Evolutionary conservation across 345 rosid genomes (phyloP), one percentile per base, ranked within the genome.

Genomic region (Moricandia moricandioides): DNA sequence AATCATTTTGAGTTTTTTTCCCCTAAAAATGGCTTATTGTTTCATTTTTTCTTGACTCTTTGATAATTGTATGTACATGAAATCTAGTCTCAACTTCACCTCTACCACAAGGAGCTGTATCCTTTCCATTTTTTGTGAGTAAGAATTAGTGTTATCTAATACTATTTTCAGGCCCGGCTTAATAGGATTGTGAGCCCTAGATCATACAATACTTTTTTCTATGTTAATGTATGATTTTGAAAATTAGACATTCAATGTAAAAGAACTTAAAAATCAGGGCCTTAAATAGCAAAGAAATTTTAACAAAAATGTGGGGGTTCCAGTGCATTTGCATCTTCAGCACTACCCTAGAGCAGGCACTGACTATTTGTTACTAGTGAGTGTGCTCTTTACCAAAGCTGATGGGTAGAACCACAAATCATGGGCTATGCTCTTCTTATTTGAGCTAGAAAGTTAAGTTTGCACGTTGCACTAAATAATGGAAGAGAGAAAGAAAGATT

Each of bases 391-490:
- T 2, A 21, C 1, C 24, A 21, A 21, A 21, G 51, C 51, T 43
- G 51, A 18, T 21, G 58, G 77, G 59, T 66, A 43, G 66, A 57
- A 49, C 66, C 71, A 57, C 27, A 74, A 21, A 21, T 21, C 24
- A 12, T 29, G 24, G 33, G 29, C 17, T 35, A 8, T 33, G 33
- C 61, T 18, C 11, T 45, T n/a, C 16, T 8, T 33, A 27, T 29
- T 4, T 18, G 29, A 24, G 10, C 27, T 11, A 58, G 31, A 67
- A 21, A 14, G 61, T 12, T 4, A 33, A 5, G 33, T 45, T 66
- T 66, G 63, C 77, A 66, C 64, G 39, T 72, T 67, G 54, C 16
- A 18, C 40, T 37, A 24, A 73, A 67, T 67, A 73, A 67, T 78
- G 70, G 78, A 78, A 31, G 70, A 67, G 73, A 72, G 59, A 60